These are phyloP conservation scores for Ceriops tagal DNA, from an alignment of 345 rosid genomes.

Conservation along the genomic window DNA sequence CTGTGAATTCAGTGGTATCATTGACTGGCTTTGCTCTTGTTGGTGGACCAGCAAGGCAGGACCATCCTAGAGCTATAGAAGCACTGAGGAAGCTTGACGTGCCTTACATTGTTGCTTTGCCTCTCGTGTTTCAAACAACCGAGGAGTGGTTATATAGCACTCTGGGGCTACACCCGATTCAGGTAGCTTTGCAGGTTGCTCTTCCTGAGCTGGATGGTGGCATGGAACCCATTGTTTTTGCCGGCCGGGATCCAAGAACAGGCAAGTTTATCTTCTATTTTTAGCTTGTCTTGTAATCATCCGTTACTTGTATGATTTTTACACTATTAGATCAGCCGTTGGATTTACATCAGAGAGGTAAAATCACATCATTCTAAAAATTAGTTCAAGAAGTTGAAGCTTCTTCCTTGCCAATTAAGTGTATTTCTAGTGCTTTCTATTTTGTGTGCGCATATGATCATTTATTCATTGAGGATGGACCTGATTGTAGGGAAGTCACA, in stretches of 20 bases:
- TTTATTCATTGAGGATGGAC: conserved; percentile 5
- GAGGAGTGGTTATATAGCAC: conserved; percentile 98
- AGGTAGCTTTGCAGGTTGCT: conserved; percentile 98
- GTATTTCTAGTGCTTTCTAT: not conserved
- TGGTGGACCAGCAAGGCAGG: conserved; percentile 99
- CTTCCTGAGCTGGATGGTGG: conserved; percentile 98
- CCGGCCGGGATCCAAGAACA: conserved; percentile 96
- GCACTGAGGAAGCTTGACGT: conserved; percentile 87
- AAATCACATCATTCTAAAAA: not conserved
- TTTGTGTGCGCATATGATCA: not conserved
- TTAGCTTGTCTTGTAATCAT: not conserved
- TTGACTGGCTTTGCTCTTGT: conserved; percentile 96
- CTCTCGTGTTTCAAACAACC: conserved; percentile 94
- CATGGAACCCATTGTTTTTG: conserved; percentile 96
- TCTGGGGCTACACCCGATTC: conserved; percentile 92
- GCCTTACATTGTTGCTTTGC: conserved; percentile 90
- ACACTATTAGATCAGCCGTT: not conserved
- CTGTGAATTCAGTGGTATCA: conserved; percentile 69
- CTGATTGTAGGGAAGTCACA: conserved; percentile 82
- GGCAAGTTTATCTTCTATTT: conserved; percentile 41
- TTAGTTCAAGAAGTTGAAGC: no score
- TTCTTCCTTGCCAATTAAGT: no score
- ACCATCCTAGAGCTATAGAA: conserved; percentile 92
- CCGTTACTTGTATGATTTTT: not conserved
- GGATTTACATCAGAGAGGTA: not conserved